Percentiles rank a stretch among this genome's conserved stretches.
These are phyloP conservation scores for Sechiopsis laciniata DNA, from an alignment of 306 rosid species.

Conservation along the genomic window DNA sequence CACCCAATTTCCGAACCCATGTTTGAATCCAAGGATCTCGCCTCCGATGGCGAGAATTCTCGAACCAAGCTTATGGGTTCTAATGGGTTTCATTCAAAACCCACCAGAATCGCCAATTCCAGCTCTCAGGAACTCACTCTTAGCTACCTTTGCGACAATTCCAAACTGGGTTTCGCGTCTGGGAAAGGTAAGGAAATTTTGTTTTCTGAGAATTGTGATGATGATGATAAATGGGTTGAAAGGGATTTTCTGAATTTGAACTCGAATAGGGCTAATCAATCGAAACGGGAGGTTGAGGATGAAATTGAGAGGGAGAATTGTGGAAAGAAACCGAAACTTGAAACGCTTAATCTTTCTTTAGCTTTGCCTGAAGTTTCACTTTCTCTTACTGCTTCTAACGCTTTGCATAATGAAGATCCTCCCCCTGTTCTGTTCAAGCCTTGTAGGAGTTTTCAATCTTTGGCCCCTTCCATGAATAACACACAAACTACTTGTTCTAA, in stretches of 20 bases:
- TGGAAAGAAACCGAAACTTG: slow-evolving; percentile 73
- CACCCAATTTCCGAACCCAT: slow-evolving; percentile 26
- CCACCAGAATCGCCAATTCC: slow-evolving; percentile 33
- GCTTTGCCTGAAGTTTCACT: slow-evolving; percentile 84
- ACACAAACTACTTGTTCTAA: slow-evolving; percentile 62
- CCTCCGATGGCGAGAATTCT: slow-evolving; percentile 64
- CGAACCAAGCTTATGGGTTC: slow-evolving; percentile 52
- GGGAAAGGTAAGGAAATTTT: slow-evolving; percentile 61
- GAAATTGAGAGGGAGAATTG: slow-evolving; percentile 49
- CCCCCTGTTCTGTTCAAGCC: slow-evolving; percentile 40
- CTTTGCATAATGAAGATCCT: slow-evolving; percentile 38
- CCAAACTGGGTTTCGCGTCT: no score
- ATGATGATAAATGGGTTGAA: slow-evolving; percentile 74
- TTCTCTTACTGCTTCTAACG: slow-evolving; percentile 83
- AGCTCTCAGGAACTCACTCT: slow-evolving; percentile 75
- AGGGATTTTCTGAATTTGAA: slow-evolving; percentile 81
- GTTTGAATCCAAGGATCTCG: slow-evolving; percentile 60
- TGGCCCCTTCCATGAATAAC: slow-evolving; percentile 44
- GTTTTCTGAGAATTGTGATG: slow-evolving; percentile 44
- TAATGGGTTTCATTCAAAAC: no score
- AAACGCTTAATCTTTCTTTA: slow-evolving; percentile 78
- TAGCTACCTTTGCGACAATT: slow-evolving; percentile 71
- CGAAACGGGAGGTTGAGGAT: slow-evolving; percentile 73
- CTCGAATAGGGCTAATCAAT: slow-evolving; percentile 49
- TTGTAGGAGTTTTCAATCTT: slow-evolving; percentile 39